Evolutionary conservation across 208 protist species (phyloP), one percentile per base, ranked within the genome.

Genomic region (Acanthamoeba lenticulata): DNA sequence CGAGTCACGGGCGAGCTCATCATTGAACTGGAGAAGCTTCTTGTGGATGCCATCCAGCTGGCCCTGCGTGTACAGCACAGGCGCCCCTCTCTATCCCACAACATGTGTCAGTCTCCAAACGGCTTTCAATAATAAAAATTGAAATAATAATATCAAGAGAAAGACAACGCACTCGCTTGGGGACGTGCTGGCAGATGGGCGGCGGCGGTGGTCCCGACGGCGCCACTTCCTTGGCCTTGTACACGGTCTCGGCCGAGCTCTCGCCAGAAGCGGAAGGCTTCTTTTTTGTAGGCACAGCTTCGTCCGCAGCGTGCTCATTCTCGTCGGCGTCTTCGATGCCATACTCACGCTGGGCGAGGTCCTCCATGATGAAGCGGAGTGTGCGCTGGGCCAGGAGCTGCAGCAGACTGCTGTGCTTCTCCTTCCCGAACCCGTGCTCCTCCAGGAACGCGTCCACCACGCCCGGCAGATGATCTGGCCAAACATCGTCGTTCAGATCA

Each of bases 41-140:
- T 92, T 92, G 34, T 55, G 29, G n/a, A 92, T 92, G 34, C 86
- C 86, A 74, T 62, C 86, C 36, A 74, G 24, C 21, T 92, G 86
- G 21, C 86, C 86, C 38, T 92, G 86, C 34, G 32, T 29, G 29
- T 92, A 92, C 2, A 92, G 55, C 19, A 92, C 86, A n/a, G 86
- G 86, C 11, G 79, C 79, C 11, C 79, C 79, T 89, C 79, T 29
- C 79, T 89, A 32, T 27, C 9, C 15, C 52, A 60, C 11, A 60
- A 60, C 52, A 60, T 21, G 52, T 11, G 52, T 60, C 11, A 60
- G 52, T 60, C 21, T 60, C 52, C 21, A 60, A 60, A 60, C 52
- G 52, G 52, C 21, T 21, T 60, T 21, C 21, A 60, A 89, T 60
- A 9, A 45, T 45, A 52, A 29, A 89, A 60, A 60, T n/a, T n/a